These are phyloP conservation scores for Zygoascus flipseniorum DNA, from an alignment of 805 yeast species.

Conservation along the genomic window DNA sequence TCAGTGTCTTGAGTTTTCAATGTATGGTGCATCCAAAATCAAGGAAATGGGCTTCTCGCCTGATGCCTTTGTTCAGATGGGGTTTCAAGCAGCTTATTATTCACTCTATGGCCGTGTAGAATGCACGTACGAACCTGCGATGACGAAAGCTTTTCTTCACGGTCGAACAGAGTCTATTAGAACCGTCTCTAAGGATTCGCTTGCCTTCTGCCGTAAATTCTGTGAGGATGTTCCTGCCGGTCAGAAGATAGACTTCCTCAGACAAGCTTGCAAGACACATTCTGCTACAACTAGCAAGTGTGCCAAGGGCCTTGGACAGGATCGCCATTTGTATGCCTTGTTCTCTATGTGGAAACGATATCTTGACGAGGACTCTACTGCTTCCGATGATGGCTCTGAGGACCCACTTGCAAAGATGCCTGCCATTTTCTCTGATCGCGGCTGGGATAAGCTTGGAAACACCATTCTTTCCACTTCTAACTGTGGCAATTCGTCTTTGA, in stretches of 20 bases:
- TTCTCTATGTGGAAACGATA: constrained; percentile 72
- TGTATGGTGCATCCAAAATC: constrained; percentile 61
- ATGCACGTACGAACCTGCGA: constrained; percentile 92
- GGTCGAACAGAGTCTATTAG: constrained; percentile 92
- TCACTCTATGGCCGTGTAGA: constrained; percentile 89
- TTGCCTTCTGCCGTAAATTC: constrained; percentile 73
- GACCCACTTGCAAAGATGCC: constrained; percentile 38
- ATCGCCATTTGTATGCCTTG: constrained; percentile 80
- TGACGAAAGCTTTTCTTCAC: constrained; percentile 81
- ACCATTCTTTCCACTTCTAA: constrained; percentile 76
- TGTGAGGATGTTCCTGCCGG: constrained; percentile 57
- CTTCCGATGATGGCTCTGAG: constrained; percentile 1
- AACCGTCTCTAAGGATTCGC: constrained; percentile 73
- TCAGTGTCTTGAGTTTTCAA: constrained; percentile 63
- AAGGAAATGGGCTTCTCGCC: constrained; percentile 84
- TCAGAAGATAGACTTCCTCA: constrained; percentile 51
- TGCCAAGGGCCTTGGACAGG: constrained; percentile 79
- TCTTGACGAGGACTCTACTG: constrained; percentile 19
- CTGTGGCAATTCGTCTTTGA: constrained; percentile 86
- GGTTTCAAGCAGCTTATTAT: constrained; percentile 86
- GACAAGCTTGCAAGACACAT: constrained; percentile 66
- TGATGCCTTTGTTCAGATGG: constrained; percentile 91
- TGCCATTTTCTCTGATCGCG: constrained; percentile 68
- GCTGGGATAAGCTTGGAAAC: constrained; percentile 80
- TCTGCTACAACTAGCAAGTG: constrained; percentile 58